phyloP scores from a whole-genome alignment of 1,139 yeast genomes.

The Barnettozyma hawaiiensis region DNA sequence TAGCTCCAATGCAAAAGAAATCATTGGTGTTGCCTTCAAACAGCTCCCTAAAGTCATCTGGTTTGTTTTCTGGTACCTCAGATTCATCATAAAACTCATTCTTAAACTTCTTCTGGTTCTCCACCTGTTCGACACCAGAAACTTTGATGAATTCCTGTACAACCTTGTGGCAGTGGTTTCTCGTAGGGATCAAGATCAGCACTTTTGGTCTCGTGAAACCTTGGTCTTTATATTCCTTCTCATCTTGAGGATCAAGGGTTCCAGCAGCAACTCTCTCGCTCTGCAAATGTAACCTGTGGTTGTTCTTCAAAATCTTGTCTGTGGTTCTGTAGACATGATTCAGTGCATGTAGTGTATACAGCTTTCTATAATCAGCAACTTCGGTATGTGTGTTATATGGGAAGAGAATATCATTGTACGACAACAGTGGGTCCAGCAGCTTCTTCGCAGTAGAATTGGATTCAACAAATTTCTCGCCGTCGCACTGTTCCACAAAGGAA shows the following conservation, averaged over 20 bases:
- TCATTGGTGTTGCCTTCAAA: conserved; percentile 92
- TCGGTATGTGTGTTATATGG: conserved; percentile 48
- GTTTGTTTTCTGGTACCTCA: conserved; percentile 52
- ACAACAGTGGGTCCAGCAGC: conserved; percentile 57
- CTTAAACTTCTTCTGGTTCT: conserved; percentile 71
- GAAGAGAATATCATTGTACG: conserved; percentile 65
- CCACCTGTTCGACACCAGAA: conserved; percentile 70
- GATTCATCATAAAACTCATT: conserved; percentile 58
- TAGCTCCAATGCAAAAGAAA: conserved; percentile 82
- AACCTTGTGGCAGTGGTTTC: conserved; percentile 69
- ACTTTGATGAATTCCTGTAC: conserved; percentile 57
- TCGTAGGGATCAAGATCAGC: conserved; percentile 75
- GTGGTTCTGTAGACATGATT: conserved; percentile 86
- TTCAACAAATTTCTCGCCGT: conserved; percentile 12
- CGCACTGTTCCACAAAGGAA: conserved; percentile 21
- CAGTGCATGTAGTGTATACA: conserved; percentile 66
- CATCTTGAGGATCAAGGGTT: conserved; percentile 32
- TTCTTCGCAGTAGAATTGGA: conserved; percentile 24
- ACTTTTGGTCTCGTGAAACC: conserved; percentile 95
- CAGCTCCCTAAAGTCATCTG: conserved; percentile 72
- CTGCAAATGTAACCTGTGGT: conserved; percentile 46
- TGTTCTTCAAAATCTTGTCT: conserved; percentile 73
- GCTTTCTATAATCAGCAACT: conserved; percentile 48
- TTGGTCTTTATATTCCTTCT: conserved; percentile 75
- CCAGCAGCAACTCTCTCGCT: conserved; percentile 42